A percentile compares a stretch with the other conserved stretches of the same genome.
Conservation (phyloP, 495 filamentous ascomycete genomes). For the Lophiostoma macrostomum region DNA sequence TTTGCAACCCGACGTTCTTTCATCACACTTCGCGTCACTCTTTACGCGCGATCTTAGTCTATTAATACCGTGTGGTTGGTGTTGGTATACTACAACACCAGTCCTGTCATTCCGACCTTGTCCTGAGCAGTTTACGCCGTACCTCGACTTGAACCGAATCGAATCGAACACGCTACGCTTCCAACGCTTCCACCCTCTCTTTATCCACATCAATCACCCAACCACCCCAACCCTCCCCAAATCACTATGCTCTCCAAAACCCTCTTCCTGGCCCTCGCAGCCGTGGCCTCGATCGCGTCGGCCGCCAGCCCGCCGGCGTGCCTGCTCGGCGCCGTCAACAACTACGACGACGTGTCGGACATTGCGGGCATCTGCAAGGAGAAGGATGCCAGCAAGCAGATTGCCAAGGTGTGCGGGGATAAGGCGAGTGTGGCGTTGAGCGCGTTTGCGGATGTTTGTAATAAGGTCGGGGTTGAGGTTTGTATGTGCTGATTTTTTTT, state of each 20-base stretch:
- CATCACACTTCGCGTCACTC: too few species aligned
- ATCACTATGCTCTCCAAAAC: slow-evolving; percentile 40
- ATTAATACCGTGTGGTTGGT: too few species aligned
- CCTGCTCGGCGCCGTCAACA: slow-evolving; percentile 44
- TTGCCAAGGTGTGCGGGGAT: slow-evolving; percentile 34
- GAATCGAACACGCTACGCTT: too few species aligned
- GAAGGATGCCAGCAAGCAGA: slow-evolving; percentile 30
- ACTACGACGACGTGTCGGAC: slow-evolving; percentile 39
- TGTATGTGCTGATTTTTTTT: slow-evolving; percentile 38
- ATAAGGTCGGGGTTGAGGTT: slow-evolving; percentile 35
- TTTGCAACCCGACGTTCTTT: too few species aligned
- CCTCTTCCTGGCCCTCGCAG: slow-evolving; percentile 36
- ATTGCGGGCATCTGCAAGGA: slow-evolving; percentile 36
- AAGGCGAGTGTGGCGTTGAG: slow-evolving; percentile 29
- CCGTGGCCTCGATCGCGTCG: slow-evolving; percentile 38
- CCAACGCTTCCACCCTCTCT: not conserved
- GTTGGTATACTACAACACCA: too few species aligned
- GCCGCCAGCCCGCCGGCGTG: slow-evolving; percentile 44
- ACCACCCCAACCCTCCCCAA: not conserved
- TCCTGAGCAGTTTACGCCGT: too few species aligned
- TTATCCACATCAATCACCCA: not conserved
- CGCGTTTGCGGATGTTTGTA: slow-evolving; percentile 36
- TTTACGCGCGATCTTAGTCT: too few species aligned
- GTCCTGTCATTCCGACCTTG: not conserved
- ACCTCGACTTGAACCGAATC: not conserved